Evolutionary conservation across 352 stramenopile genomes (phyloP).

Genomic region (Pythium oligandrum): DNA sequence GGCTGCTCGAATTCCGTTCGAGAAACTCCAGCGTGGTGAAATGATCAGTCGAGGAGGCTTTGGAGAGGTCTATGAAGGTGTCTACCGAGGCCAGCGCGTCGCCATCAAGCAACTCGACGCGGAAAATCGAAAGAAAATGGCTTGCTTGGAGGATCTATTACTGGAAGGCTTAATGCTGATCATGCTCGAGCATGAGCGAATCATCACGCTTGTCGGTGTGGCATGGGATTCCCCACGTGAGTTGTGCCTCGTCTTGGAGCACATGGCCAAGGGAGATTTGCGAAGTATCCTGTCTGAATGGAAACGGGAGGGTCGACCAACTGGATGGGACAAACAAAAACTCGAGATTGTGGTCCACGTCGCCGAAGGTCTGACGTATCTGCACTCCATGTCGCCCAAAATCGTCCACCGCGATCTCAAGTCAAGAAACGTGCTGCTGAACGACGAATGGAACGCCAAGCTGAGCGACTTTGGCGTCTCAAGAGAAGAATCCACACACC

Average conservation of each 20-base stretch:
- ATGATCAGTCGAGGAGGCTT: conserved; percentile 44
- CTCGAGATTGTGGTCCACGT: conserved; percentile 51
- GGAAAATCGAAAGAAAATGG: conserved; percentile 32
- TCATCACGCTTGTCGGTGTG: conserved; percentile 36
- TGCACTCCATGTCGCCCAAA: conserved; percentile 48
- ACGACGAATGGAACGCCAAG: conserved; percentile 37
- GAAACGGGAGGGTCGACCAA: conserved; percentile 4
- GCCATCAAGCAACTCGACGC: conserved; percentile 48
- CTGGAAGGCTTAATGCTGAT: conserved; percentile 40
- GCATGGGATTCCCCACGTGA: conserved; percentile 29
- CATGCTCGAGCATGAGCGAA: conserved; percentile 33
- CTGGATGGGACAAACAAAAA: conserved; percentile 25
- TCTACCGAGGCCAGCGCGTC: conserved; percentile 30
- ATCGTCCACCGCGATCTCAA: conserved; percentile 42
- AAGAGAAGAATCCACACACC: conserved; percentile 24
- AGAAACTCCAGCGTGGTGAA: conserved; percentile 25
- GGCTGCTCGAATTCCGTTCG: conserved; percentile 40
- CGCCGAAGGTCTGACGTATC: conserved; percentile 49
- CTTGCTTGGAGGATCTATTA: conserved; percentile 45
- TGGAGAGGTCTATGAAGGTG: conserved; percentile 36
- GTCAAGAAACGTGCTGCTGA: conserved; percentile 44
- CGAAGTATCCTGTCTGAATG: conserved; percentile 21
- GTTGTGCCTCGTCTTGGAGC: conserved; percentile 30
- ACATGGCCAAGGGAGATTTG: conserved; percentile 33
- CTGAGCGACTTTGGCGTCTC: conserved; percentile 58